These are phyloP conservation scores for Carpinus viminea DNA, from an alignment of 306 rosid species.

Conservation along the genomic window DNA sequence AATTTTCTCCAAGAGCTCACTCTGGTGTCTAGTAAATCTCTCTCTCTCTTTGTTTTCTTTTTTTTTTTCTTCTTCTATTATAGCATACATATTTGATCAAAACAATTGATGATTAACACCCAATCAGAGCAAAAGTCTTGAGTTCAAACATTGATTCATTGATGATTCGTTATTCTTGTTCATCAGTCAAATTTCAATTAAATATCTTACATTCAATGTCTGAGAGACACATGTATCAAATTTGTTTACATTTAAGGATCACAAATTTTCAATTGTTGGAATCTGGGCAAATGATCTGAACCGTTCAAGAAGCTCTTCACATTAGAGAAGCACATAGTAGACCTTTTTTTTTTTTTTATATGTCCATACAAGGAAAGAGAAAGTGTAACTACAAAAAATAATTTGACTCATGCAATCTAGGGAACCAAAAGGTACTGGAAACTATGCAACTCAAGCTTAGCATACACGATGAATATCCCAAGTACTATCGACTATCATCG, in stretches of 20 bases:
- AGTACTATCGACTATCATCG: not conserved
- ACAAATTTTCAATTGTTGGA: not conserved
- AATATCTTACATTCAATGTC: not conserved
- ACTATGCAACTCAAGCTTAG: not conserved
- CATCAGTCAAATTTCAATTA: too few relatives aligned
- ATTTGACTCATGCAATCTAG: not conserved
- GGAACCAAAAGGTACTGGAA: not conserved
- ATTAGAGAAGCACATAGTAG: not conserved
- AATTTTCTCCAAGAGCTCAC: not conserved
- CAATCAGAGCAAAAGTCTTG: too few relatives aligned
- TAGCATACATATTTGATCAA: too few relatives aligned
- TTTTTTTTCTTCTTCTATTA: too few relatives aligned
- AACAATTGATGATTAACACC: too few relatives aligned
- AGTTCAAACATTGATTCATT: too few relatives aligned
- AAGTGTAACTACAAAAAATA: too few relatives aligned
- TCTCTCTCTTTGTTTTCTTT: not conserved
- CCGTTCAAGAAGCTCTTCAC: not conserved
- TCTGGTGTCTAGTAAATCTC: constrained; percentile 11
- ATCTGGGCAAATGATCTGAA: not conserved
- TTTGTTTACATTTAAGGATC: not conserved
- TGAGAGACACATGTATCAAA: not conserved
- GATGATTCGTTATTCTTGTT: too few relatives aligned
- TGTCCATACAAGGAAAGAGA: too few relatives aligned
- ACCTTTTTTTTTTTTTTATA: too few relatives aligned
- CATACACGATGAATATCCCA: not conserved